Base-by-base conservation (phyloP, 805 yeast species). In the Huiozyma sinensis region DNA sequence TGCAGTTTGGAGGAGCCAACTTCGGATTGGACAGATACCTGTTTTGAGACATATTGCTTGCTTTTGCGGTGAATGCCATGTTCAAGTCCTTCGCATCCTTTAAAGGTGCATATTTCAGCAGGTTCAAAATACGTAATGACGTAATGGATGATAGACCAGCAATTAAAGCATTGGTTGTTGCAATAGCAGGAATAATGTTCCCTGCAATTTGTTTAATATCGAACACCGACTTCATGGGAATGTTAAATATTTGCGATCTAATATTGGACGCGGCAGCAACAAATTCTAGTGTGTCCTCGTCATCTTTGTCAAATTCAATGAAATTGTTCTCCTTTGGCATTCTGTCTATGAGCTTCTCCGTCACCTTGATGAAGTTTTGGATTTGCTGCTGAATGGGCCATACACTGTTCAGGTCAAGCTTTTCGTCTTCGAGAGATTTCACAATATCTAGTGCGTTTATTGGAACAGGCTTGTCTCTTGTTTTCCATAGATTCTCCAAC, bases 111-210 rank as follows among this genome's bases (percentile, higher is more conserved):
- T 61, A 50, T 1, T 56, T 53, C 51, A 66, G 49, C 47, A 58
- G 54, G 44, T 51, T 53, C 39, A 82, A 55, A 43, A 77, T 60
- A 59, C 76, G 75, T 39, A 88, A 64, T 0, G 95, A 83, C 34
- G 81, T 77, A 35, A 90, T 60, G 3, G 88, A 80, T 11, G 92
- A 82, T 51, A 87, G 74, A 0, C 98, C 98, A 0, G 96, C 88
- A 53, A 92, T 81, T 10, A 92, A 81, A 1, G 98, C 97, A 61
- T 92, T 92, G 4, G 97, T 90, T 1, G 98, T 92, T 6, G 98
- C 97, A 53, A 94, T 89, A 0, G 98, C 98, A 0, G 99, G 98
- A 36, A 92, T 92, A 54, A 92, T 92, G 62, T 90, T 92, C 6
- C 99, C 99, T 0, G 98, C 98, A 50, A 90, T 88, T 56, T 84